Evolutionary conservation across 2,329 filamentous ascomycete genomes (phyloP).

Genomic region (Neofusicoccum sp.): DNA sequence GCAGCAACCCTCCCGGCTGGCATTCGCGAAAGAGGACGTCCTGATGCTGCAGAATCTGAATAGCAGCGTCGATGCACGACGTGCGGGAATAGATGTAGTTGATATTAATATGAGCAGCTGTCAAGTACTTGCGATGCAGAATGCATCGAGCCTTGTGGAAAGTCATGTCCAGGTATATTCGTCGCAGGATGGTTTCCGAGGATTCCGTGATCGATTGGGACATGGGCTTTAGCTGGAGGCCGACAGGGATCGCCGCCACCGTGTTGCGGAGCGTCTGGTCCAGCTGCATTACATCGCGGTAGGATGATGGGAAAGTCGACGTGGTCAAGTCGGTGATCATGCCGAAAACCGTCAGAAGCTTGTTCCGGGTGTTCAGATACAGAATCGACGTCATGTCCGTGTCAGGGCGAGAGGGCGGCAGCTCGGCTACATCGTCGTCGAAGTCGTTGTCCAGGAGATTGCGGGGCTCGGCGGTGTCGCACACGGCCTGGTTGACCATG

Average conservation of each 20-base stretch:
- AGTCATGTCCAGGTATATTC: constrained; percentile 34
- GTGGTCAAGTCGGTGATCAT: constrained; percentile 35
- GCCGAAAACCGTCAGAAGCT: constrained; percentile 30
- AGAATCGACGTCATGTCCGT: constrained; percentile 31
- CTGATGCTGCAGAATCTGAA: constrained; percentile 48
- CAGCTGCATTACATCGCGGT: constrained; percentile 33
- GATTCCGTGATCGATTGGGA: constrained; percentile 22
- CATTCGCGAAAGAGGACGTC: constrained; percentile 46
- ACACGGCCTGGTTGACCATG: constrained; percentile 40
- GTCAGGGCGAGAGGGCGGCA: constrained; percentile 34
- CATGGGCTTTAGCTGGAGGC: neutral
- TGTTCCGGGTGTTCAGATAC: constrained; percentile 31
- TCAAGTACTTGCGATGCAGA: constrained; percentile 41
- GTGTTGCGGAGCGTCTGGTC: constrained; percentile 31
- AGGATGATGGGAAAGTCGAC: constrained; percentile 30
- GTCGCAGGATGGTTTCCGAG: constrained; percentile 29
- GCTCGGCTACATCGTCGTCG: constrained; percentile 36
- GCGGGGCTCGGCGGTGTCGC: constrained; percentile 42
- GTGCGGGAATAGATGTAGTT: constrained; percentile 45
- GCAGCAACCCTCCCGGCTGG: constrained; percentile 44
- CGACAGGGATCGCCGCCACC: constrained; percentile 20
- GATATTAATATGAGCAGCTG: constrained; percentile 37
- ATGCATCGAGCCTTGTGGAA: constrained; percentile 38
- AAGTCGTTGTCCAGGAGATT: constrained; percentile 48
- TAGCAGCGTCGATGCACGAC: constrained; percentile 50